Evolutionary conservation across 2,329 filamentous ascomycete species (phyloP).

Genomic region (Aspergillus sp.): DNA sequence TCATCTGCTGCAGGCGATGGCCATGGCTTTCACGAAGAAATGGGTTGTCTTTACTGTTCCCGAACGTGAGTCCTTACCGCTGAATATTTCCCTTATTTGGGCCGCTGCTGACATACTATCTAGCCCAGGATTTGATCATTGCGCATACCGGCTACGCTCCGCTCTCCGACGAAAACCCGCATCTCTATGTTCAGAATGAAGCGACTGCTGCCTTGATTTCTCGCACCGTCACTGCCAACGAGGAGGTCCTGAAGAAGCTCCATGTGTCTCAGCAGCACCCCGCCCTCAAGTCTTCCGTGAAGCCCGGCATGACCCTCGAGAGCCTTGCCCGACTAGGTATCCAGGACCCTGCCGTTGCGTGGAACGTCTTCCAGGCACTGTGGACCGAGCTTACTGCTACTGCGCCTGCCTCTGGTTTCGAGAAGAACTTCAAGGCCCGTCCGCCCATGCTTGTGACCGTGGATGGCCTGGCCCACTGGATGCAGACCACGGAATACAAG

Average conservation of each 20-base stretch:
- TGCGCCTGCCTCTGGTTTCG: slow-evolving; percentile 40
- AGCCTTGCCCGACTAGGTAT: slow-evolving; percentile 68
- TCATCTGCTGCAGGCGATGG: slow-evolving; percentile 77
- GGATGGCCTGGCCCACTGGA: slow-evolving; percentile 79
- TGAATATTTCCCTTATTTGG: background rate
- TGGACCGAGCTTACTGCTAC: slow-evolving; percentile 72
- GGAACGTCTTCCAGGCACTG: slow-evolving; percentile 75
- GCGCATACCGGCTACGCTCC: slow-evolving; percentile 78
- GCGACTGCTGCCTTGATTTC: slow-evolving; percentile 74
- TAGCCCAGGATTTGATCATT: slow-evolving; percentile 77
- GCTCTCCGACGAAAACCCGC: slow-evolving; percentile 54
- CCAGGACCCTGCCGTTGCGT: slow-evolving; percentile 73
- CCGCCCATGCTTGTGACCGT: slow-evolving; percentile 71
- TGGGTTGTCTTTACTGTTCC: slow-evolving; percentile 91
- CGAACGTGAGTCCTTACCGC: slow-evolving; percentile 67
- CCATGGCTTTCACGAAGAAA: slow-evolving; percentile 74
- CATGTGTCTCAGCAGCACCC: slow-evolving; percentile 54
- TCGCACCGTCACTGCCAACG: slow-evolving; percentile 72
- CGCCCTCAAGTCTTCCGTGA: slow-evolving; percentile 60
- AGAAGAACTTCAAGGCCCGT: slow-evolving; percentile 47
- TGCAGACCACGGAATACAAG: slow-evolving; percentile 75
- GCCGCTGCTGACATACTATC: slow-evolving; percentile 14
- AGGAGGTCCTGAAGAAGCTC: slow-evolving; percentile 57
- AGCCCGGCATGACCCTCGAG: slow-evolving; percentile 60
- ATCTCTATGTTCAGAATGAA: slow-evolving; percentile 71